phyloP scores from a whole-genome alignment of 2,329 filamentous ascomycete genomes.

The Stemphylium vesicarium region DNA sequence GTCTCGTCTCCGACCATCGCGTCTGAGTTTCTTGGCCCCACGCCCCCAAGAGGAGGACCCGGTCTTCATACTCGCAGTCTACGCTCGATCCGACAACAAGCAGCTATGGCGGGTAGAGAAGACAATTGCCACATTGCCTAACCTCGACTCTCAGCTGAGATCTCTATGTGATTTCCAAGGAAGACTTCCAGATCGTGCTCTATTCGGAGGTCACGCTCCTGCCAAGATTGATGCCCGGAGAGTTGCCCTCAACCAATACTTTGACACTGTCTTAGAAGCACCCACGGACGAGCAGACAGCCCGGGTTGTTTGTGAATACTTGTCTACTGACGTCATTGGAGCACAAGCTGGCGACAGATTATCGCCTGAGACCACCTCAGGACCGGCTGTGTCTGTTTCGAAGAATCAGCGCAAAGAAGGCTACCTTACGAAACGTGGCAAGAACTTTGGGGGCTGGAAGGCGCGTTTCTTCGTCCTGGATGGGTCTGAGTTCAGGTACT shows the following conservation, averaged over 20 bases:
- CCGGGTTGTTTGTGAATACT: conserved; percentile 82
- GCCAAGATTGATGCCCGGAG: conserved; percentile 90
- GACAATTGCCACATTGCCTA: conserved; percentile 79
- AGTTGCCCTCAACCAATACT: conserved; percentile 79
- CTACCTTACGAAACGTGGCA: conserved; percentile 94
- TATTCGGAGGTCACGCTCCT: conserved; percentile 92
- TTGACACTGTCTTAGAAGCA: conserved; percentile 84
- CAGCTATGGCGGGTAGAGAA: conserved; percentile 97
- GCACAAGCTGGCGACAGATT: conserved; percentile 61
- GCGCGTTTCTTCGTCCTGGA: conserved; percentile 75
- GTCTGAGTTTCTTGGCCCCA: conserved; percentile 80
- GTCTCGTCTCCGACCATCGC: conserved; percentile 90
- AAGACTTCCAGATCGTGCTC: conserved; percentile 78
- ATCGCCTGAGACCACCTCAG: conserved; percentile 62
- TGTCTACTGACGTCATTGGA: conserved; percentile 71
- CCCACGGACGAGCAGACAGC: conserved; percentile 79
- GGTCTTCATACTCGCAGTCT: conserved; percentile 88
- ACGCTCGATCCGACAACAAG: conserved; percentile 73
- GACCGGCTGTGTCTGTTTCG: conserved; percentile 49
- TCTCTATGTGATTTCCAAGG: conserved; percentile 74
- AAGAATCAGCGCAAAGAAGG: conserved; percentile 75
- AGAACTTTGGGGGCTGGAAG: conserved; percentile 99
- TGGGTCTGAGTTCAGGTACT: conserved; percentile 81
- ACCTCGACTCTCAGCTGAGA: conserved; percentile 81
- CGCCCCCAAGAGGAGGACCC: conserved; percentile 88